Evolutionary conservation across 805 yeast genomes (phyloP).

Genomic region (Nakazawaea holstii): DNA sequence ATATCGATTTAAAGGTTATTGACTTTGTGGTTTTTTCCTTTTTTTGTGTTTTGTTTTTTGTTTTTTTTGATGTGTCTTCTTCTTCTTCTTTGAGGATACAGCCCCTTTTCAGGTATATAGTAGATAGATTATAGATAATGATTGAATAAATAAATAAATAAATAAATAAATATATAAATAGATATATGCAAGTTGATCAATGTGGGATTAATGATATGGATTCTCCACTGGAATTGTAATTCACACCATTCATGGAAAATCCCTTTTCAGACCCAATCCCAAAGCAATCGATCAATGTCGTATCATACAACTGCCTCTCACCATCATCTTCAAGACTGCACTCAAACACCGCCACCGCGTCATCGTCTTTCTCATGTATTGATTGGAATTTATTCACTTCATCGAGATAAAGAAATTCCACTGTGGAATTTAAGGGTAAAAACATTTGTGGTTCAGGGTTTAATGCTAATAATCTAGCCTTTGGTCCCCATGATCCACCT

Average conservation of each 20-base stretch:
- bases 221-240: conserved; percentile 28
- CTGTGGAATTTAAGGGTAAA: background rate
- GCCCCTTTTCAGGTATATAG: no score
- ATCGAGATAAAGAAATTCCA: conserved; percentile 12
- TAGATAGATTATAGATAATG: no score
- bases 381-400: conserved; percentile 18
- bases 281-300: conserved; percentile 16
- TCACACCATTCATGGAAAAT: conserved; percentile 20
- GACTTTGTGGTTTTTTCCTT: no score
- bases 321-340: conserved; percentile 7
- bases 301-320: background rate
- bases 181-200: background rate
- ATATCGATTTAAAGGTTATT: no score
- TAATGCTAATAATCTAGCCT: conserved; percentile 1
- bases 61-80: no score
- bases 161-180: no score
- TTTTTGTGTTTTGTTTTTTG: no score
- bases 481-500: conserved; percentile 11
- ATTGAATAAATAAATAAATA: no score
- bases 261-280: conserved; percentile 32
- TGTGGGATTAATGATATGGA: conserved; percentile 10
- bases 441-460: conserved; percentile 1
- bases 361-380: conserved; percentile 9
- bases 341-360: background rate
- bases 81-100: no score